Evolutionary conservation across 768 basidiomycete species (phyloP), one percentile per base, ranked within the genome.

Genomic region (Collybiopsis luxurians): DNA sequence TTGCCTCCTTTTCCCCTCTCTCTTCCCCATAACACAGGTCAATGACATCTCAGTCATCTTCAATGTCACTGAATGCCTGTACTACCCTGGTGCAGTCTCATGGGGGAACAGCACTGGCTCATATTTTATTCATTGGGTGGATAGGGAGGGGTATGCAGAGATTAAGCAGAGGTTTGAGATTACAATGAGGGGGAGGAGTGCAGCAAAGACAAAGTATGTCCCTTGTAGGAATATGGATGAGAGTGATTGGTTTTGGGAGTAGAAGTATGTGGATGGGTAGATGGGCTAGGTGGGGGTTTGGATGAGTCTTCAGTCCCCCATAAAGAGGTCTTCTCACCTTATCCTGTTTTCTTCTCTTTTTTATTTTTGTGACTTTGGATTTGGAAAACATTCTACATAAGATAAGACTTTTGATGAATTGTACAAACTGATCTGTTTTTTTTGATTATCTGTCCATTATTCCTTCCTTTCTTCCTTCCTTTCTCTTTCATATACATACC

Each of bases 21-120:
- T 36, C 31, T 15, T 48, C 36, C 4, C 24, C 36, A 46, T 28
- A 19, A 34, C 31, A 4, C 61, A 90, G 87, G 79, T 87, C 42
- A 84, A 89, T 66, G 89, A 91, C 59, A 90, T 93, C 51, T 84
- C 84, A 57, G 83, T 89, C 9, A 94, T 95, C 56, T 89, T 95
- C 67, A 84, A 89, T 49, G 87, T 91, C 7, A 80, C 79, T 31
- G 86, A 88, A 66, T 76, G 78, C 26, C 72, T 76, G 13, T 93
- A 90, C 66, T 79, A 78, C 55, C 82, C 85, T 2, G 90, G 89
- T 19, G 82, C 84, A 55, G 91, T 93, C 36, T 92, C 90, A 3
- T 94, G 92, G 92, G 89, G 84, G 12, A 83, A 82, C 56, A 78
- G 75, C 36, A 81, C 83, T 1, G 90, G 90, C 4, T 75, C 75